These are phyloP conservation scores for Prunus fruticosa DNA, from an alignment of 306 rosid species.

Conservation along the genomic window DNA sequence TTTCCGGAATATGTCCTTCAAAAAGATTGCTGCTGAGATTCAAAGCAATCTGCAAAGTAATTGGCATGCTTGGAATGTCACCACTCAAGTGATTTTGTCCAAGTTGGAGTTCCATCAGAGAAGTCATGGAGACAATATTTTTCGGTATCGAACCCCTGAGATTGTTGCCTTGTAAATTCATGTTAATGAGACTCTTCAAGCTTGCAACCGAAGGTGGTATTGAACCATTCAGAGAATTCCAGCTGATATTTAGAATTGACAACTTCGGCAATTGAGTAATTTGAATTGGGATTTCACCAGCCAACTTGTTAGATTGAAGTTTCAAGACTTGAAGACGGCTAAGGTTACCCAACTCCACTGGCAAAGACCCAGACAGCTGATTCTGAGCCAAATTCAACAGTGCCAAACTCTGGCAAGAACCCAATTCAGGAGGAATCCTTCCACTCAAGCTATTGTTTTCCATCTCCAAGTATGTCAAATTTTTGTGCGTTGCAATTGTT, in stretches of 20 bases:
- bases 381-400: conserved; percentile 71
- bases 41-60: conserved; percentile 49
- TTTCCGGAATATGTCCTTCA: conserved; percentile 44
- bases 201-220: conserved; percentile 47
- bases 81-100: conserved; percentile 57
- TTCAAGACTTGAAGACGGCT: conserved; percentile 48
- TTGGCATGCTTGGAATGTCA: conserved; percentile 60
- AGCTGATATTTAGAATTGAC: conserved; percentile 52
- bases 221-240: conserved; percentile 59
- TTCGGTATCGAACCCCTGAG: conserved; percentile 57
- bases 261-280: conserved; percentile 30
- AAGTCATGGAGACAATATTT: conserved; percentile 16
- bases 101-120: conserved; percentile 65
- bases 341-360: conserved; percentile 49
- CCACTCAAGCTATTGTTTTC: conserved; percentile 51
- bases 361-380: conserved; percentile 45
- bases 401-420: conserved; percentile 44
- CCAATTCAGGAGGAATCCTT: conserved; percentile 41
- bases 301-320: conserved; percentile 55
- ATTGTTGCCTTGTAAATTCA: conserved; percentile 54
- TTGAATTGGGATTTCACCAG: conserved; percentile 52
- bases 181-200: conserved; percentile 29
- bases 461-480: conserved; percentile 60
- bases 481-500: neutral
- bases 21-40: conserved; percentile 76